Conservation (phyloP, 2,329 filamentous ascomycete genomes). For the Cladosporium sp. region DNA sequence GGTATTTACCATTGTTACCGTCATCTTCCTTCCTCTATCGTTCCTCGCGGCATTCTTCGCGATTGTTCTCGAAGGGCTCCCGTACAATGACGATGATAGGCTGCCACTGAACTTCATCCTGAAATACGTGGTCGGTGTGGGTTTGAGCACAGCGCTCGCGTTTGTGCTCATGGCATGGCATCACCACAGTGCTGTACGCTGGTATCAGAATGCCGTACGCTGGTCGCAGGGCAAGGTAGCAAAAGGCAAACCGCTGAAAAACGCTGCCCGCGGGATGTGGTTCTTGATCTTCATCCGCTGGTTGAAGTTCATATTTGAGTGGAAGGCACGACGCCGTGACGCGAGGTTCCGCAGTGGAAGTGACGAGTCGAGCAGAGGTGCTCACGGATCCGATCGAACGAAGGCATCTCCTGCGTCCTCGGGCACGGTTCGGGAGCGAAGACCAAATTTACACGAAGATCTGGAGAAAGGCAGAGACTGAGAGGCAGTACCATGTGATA, state of each 20-base stretch:
- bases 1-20: constrained; percentile 61
- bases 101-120: constrained; percentile 1
- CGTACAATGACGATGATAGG: constrained; percentile 20
- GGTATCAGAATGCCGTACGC: neutral
- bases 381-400: neutral
- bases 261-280: too few species aligned
- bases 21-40: constrained; percentile 56
- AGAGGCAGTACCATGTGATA: too few species aligned
- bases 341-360: too few species aligned
- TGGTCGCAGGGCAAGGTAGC: too few species aligned
- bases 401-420: neutral
- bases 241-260: too few species aligned
- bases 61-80: constrained; percentile 55
- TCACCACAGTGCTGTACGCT: neutral
- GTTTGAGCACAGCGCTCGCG: neutral
- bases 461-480: neutral
- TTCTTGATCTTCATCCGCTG: too few species aligned
- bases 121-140: neutral
- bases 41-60: constrained; percentile 59
- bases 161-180: neutral
- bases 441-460: neutral
- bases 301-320: too few species aligned
- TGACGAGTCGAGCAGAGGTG: neutral
- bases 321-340: too few species aligned
- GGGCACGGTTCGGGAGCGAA: neutral